Evolutionary conservation across 129 eudicot species (phyloP), one percentile per base, ranked within the genome.

Genomic region (Logfia minima): DNA sequence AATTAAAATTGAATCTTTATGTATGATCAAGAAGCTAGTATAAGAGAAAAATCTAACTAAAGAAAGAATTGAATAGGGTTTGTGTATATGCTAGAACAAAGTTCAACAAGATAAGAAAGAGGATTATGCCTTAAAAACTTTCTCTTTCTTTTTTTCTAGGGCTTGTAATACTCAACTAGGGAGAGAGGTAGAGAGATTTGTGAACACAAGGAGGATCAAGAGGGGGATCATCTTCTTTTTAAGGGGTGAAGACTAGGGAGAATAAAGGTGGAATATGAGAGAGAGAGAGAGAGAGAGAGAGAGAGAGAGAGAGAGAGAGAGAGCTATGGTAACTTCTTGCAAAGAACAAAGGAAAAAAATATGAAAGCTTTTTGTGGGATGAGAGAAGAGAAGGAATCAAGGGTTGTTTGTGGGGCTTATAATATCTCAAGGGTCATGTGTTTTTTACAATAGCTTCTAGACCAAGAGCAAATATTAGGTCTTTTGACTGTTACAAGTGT

Each of bases 201-300:
- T 82, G 96, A 89, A 87, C 87, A 87, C 92, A 85, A 88, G 83
- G 88, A 86, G 91, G 98, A 92, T 89, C 83, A 70, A 77, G 90
- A 60, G 87, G 85, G 90, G 80, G 84, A 73, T 81, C 72, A 82
- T 79, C 79, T 83, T 75, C 83, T 87, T 87, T 92, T 92, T 86
- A 84, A 87, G 88, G 92, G 86, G 85, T 70, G 90, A 83, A 84
- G 85, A 81, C 83, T 80, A 81, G 87, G 82, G 87, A 86, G 96
- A 85, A 89, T 89, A 89, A 90, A 90, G 93, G 80, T 79, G 82
- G 78, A 79, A 82, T 87, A 79, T 84, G 78, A 11, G 45, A 62
- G 75, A 28, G 79, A 74, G 82, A 74, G 75, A 24, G 68, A 78
- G 79, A 72, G 37, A 34, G 8, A 4, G 35, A 32, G 34, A 31